Base-by-base conservation (phyloP, 2,329 filamentous ascomycete species). In the Colletotrichum cordylinicola region DNA sequence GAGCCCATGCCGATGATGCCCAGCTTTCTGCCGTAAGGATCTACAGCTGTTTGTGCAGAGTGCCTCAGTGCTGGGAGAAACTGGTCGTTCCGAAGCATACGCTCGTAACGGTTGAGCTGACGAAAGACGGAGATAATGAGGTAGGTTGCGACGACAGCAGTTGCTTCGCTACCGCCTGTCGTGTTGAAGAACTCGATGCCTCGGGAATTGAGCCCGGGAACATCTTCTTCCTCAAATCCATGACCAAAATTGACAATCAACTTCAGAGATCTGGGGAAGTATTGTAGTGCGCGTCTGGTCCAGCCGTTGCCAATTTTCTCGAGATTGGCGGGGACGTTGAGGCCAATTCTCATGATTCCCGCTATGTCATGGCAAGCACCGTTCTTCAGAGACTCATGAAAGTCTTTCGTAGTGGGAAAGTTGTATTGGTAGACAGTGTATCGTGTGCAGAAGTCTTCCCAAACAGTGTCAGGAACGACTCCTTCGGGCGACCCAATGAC, bases 1-100 rank as follows among this genome's bases (percentile, higher is more conserved):
- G 60, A 56, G 12, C 72, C 72, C 72, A 70, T 70, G 24, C 72
- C 72, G 1, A 74, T 37, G 33, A 74, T 52, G 13, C 67, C 67
- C 7, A 74, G 24, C 7, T 43, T 60, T 24, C 64, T 74, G 6
- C 72, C 27, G 21, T 65, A 33, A 5, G 72, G 60, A n/a, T 70
- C 67, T 3, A 52, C 29, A 8, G 70, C 70, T 7, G 21, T 29
- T 7, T 68, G 70, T 1, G 70, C 55, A 2, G 64, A 72, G 1
- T 72, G 62, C 4, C 52, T 39, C 1, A 68, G 39, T 13, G 35
- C 70, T 1, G 70, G 35, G 2, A 67, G 16, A 21, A 72, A 67
- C 18, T 65, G 60, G 6, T 35, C 48, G 2, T 66, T 10, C 8
- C 67, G 67, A 4, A 74, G 31, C 72, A 66, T 74, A 7, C 48